Base-by-base conservation (phyloP, 441 rosid species). In the Pelargonium citronellum region DNA sequence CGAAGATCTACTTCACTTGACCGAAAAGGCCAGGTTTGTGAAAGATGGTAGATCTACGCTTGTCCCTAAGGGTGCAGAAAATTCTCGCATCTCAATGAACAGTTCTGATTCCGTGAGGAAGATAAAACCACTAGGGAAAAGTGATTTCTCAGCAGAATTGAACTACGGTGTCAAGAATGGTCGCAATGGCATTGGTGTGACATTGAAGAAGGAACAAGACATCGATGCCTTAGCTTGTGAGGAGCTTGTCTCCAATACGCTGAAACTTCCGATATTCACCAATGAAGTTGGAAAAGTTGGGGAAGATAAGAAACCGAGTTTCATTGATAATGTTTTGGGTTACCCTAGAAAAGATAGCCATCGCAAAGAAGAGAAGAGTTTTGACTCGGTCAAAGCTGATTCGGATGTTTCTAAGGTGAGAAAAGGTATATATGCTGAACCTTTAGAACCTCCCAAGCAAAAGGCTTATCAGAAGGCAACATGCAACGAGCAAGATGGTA, bases 171-270 rank as follows among this genome's bases (percentile, higher is more conserved):
- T 78, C 62, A 86, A 78, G 80, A 82, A 79, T 69, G 66, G 70
- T 67, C 69, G 47, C 71, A 79, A 68, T 74, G 82, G 77, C 46
- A 64, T 58, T 47, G 83, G 74, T 78, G 72, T 34, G 72, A 20
- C 69, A 8, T 67, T 70, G 2, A 84, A 74, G 77, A 87, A 79
- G 86, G 83, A 84, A 58, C 60, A 46, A 24, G 85, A 82, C 70
- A 61, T 72, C 66, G 89, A 85, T 75, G 75, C 78, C 16, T 62
- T 76, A 71, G 75, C 73, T 60, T 83, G 81, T 16, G 90, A 90
- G 79, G 92, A 90, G 77, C 89, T 89, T 80, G 86, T 95, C 77
- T 80, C 87, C 16, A 80, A 83, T 79, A 79, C 95, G 58, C 34
- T 86, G 82, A 85, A 81, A 85, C 90, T 88, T 77, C 93, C 97